Base-by-base conservation (phyloP, 1,284 basidiomycete species). In the Ganoderma lucidum region DNA sequence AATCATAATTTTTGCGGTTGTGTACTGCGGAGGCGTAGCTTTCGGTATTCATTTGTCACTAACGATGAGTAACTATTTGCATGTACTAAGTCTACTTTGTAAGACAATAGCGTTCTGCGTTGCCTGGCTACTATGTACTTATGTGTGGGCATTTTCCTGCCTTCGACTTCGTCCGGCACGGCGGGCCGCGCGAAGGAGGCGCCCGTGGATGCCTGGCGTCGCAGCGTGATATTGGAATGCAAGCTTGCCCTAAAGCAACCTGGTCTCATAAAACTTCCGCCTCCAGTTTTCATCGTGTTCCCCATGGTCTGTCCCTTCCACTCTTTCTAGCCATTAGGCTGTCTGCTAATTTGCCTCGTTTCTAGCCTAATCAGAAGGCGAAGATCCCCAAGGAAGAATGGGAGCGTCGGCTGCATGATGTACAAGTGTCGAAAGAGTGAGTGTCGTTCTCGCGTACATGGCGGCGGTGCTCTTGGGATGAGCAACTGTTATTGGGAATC, bases 401-500 rank as follows among this genome's bases (percentile, higher is more conserved):
- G 92, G 90, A 93, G 74, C 85, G 85, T 51, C 87, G 90, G 35
- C 83, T 94, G 51, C 90, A 92, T 77, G 91, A 92, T 71, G 92
- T 93, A 6, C 86, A 87, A 66, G 86, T 93, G 51, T 84, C 90
- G n/a, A 94, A 93, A 84, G 81, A 88, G 93, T 94, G 86, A 89
- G 92, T 88, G 2, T 69, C 62, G 30, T 32, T 39, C 37, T 63
- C n/a, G 51, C 45, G 65, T 37, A 68, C 66, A 69, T 55, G 68
- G 70, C 66, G 58, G 64, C 65, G 70, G 55, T 56, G 71, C 69
- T 64, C 55, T 58, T 71, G 68, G 77, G 92, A 93, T 89, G 89
- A 91, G 80, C 82, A 81, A 86, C 64, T 66, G 64, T 80, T 75
- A 90, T 84, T 94, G 93, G 93, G 93, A 95, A 95, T 95, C 93